Evolutionary conservation across 2,329 filamentous ascomycete genomes (phyloP).

Genomic region (Scedosporium apiospermum): DNA sequence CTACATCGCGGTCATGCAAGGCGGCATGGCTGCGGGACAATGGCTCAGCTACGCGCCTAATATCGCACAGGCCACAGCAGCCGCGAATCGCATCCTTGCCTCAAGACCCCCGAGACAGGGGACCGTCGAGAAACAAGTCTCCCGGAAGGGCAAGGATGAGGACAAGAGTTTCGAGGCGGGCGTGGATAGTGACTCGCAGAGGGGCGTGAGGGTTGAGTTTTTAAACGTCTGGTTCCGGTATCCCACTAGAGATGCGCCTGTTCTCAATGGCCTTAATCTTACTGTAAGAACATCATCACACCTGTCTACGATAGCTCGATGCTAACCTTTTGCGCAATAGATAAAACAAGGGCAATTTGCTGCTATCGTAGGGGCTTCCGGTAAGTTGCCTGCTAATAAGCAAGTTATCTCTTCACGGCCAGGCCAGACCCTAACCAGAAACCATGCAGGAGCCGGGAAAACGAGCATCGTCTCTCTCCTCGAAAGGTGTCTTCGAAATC

Average conservation of each 20-base stretch:
- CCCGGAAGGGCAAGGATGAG: background rate
- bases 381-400: background rate
- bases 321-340: conserved; percentile 1
- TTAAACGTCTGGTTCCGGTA: conserved; percentile 11
- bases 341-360: conserved; percentile 9
- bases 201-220: conserved; percentile 9
- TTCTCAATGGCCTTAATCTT: conserved; percentile 10
- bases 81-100: conserved; percentile 44
- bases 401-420: background rate
- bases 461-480: conserved; percentile 19
- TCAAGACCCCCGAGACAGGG: background rate
- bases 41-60: conserved; percentile 60
- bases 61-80: conserved; percentile 47
- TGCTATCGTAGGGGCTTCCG: conserved; percentile 9
- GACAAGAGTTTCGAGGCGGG: background rate
- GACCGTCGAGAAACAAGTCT: background rate
- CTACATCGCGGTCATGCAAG: conserved; percentile 10
- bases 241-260: conserved; percentile 7
- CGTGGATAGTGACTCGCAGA: background rate
- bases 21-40: conserved; percentile 32
- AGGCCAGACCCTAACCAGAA: background rate
- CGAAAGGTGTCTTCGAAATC: conserved; percentile 14
- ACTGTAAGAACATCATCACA: background rate
- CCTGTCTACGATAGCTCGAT: background rate
- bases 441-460: conserved; percentile 14